phyloP scores from a whole-genome alignment of 2,329 filamentous ascomycete species.

The Triangularia setosa region DNA sequence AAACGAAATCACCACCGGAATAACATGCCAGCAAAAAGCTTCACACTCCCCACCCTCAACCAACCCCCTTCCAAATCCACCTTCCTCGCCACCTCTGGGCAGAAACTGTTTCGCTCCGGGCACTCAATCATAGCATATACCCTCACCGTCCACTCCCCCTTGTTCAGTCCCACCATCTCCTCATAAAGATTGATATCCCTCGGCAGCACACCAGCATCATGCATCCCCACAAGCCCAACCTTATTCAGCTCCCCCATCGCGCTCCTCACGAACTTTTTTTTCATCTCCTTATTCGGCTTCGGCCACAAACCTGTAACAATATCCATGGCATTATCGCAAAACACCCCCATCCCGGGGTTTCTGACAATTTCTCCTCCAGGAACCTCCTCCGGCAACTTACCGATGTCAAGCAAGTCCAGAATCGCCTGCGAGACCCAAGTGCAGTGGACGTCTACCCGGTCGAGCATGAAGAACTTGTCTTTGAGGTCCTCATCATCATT shows the following conservation, averaged over 20 bases:
- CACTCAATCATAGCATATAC: constrained; percentile 70
- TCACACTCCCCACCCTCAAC: constrained; percentile 59
- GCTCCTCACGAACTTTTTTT: constrained; percentile 50
- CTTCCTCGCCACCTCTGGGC: constrained; percentile 46
- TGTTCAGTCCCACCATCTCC: constrained; percentile 36
- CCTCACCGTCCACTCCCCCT: constrained; percentile 54
- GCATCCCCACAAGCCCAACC: constrained; percentile 64
- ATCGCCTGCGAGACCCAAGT: constrained; percentile 65
- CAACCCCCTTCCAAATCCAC: constrained; percentile 44
- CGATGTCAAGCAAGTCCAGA: constrained; percentile 51
- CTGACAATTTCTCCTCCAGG: constrained; percentile 62
- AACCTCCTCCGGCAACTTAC: constrained; percentile 42
- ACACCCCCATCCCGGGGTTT: constrained; percentile 61
- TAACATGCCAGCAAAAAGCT: constrained; percentile 53
- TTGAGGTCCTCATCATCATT: constrained; percentile 48
- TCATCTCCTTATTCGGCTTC: constrained; percentile 49
- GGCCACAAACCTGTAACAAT: constrained; percentile 55
- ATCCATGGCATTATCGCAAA: constrained; percentile 71
- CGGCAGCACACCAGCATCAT: constrained; percentile 62
- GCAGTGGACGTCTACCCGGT: constrained; percentile 67
- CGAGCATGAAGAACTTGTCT: constrained; percentile 63
- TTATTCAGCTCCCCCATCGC: constrained; percentile 62
- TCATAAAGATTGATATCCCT: constrained; percentile 52
- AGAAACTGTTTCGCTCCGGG: constrained; percentile 59
- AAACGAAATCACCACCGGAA: neutral